Percentiles rank a stretch among this genome's conserved stretches.
Evolutionary conservation across 2,329 filamentous ascomycete genomes (phyloP).

Genomic region (Camillea tinctor): DNA sequence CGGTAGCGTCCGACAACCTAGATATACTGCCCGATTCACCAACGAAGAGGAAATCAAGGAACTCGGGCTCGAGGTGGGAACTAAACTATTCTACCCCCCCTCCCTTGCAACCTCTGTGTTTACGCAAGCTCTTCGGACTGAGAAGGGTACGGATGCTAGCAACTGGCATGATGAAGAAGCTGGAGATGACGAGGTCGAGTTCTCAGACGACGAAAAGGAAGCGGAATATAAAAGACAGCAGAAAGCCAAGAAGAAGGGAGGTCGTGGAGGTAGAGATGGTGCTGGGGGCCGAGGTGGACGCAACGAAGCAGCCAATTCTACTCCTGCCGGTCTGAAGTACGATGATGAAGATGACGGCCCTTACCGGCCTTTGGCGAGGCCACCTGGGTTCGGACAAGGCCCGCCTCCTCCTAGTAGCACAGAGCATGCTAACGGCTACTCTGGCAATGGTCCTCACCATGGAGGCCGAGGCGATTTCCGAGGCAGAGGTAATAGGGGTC

Average conservation of each 20-base stretch:
- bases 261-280: slow-evolving; percentile 38
- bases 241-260: slow-evolving; percentile 62
- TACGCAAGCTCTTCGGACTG: slow-evolving; percentile 72
- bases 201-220: slow-evolving; percentile 95
- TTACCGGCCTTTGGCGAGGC: slow-evolving; percentile 70
- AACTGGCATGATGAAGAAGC: slow-evolving; percentile 95
- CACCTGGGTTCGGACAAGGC: slow-evolving; percentile 58
- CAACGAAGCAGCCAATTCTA: slow-evolving; percentile 36
- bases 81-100: slow-evolving; percentile 75
- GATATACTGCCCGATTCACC: slow-evolving; percentile 79
- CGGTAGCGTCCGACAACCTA: slow-evolving; percentile 79
- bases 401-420: slow-evolving; percentile 40
- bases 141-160: slow-evolving; percentile 90
- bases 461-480: slow-evolving; percentile 46
- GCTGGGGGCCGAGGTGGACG: slow-evolving; percentile 35
- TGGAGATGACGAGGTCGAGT: slow-evolving; percentile 82
- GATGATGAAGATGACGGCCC: slow-evolving; percentile 70
- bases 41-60: slow-evolving; percentile 66
- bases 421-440: slow-evolving; percentile 38
- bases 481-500: slow-evolving; percentile 43
- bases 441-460: slow-evolving; percentile 31
- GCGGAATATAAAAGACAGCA: slow-evolving; percentile 71
- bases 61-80: slow-evolving; percentile 65
- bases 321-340: slow-evolving; percentile 57
- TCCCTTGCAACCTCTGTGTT: slow-evolving; percentile 81